These are phyloP conservation scores for Pholiota microspora DNA, from an alignment of 768 basidiomycete genomes.

Conservation along the genomic window DNA sequence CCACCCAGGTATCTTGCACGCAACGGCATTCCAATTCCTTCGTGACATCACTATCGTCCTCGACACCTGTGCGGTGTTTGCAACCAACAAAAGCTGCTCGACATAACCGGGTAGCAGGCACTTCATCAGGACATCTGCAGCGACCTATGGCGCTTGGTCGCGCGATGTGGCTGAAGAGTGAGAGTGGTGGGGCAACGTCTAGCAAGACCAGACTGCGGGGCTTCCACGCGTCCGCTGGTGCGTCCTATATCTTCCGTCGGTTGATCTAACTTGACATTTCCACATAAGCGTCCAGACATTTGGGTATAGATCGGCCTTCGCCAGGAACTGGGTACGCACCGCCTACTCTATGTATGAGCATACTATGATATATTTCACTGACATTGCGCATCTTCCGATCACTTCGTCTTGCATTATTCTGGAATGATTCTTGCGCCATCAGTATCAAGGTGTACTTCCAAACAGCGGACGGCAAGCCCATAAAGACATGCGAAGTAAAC, in stretches of 20 bases:
- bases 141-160: too few species aligned
- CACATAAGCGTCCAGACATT: conserved; percentile 9
- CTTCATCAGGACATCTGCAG: neutral
- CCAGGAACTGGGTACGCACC: conserved; percentile 4
- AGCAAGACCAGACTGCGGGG: conserved; percentile 4
- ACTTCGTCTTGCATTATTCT: neutral
- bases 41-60: conserved; percentile 1
- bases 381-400: neutral
- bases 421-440: neutral
- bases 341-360: neutral
- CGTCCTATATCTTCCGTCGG: conserved; percentile 1
- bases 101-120: neutral
- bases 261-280: neutral
- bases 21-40: neutral
- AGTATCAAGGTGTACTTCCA: conserved; percentile 92
- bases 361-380: neutral
- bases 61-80: neutral
- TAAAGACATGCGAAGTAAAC: conserved; percentile 88
- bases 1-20: neutral
- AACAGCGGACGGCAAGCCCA: conserved; percentile 77
- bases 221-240: conserved; percentile 23
- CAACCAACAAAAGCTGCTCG: conserved; percentile 1
- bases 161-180: neutral
- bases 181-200: neutral
- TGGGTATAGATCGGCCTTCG: conserved; percentile 8